Percentiles rank a stretch among this genome's conserved stretches.
Conservation (phyloP, 352 stramenopile species). For the Blastocystis sp. region DNA sequence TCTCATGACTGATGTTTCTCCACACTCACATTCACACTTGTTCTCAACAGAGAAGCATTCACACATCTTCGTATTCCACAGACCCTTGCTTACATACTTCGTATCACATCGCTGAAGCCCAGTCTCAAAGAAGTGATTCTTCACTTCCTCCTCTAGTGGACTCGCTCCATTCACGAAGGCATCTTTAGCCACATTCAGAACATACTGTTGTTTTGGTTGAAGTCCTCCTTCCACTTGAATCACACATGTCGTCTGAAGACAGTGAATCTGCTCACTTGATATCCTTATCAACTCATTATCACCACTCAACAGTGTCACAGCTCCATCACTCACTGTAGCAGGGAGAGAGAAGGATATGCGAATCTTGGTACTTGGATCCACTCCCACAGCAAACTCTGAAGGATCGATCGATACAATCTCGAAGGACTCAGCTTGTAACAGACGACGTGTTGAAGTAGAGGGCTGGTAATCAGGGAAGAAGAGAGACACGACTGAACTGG, state of each 20-base stretch:
- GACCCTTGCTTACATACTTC: not conserved
- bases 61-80: not conserved
- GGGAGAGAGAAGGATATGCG: not conserved
- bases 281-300: not conserved
- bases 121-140: not conserved
- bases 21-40: conserved; percentile 19
- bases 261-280: not conserved
- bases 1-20: conserved; percentile 35
- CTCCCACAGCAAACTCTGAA: conserved; percentile 4
- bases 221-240: conserved; percentile 1
- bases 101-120: conserved; percentile 9
- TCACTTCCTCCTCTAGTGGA: conserved; percentile 14
- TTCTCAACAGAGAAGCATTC: conserved; percentile 34
- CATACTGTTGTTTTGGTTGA: not conserved
- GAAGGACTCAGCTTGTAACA: not conserved
- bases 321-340: not conserved
- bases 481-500: not conserved
- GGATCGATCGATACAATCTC: not conserved
- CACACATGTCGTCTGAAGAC: not conserved
- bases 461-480: not conserved
- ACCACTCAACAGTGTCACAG: not conserved
- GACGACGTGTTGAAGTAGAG: not conserved
- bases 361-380: not conserved
- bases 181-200: not conserved
- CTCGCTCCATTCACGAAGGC: not conserved